Conservation (phyloP, 495 filamentous ascomycete genomes). For the Aspergillus kassunensis region DNA sequence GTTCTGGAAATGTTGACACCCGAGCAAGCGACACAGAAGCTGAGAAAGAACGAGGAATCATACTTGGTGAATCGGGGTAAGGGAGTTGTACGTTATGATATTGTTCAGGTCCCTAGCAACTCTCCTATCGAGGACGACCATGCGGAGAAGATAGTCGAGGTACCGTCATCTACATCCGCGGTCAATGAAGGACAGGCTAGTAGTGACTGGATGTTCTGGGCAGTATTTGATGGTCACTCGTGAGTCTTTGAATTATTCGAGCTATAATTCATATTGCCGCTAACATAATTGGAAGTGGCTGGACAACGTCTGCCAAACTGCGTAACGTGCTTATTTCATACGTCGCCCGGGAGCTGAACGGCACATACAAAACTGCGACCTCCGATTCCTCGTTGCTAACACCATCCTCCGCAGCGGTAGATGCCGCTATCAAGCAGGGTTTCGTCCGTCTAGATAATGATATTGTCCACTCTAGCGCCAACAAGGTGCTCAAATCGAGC, state of each 20-base stretch:
- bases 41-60: constrained; percentile 84
- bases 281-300: constrained; percentile 59
- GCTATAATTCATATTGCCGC: background rate
- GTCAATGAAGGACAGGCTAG: constrained; percentile 48
- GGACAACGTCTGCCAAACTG: constrained; percentile 96
- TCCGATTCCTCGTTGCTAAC: constrained; percentile 53
- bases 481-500: constrained; percentile 81
- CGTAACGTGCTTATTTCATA: constrained; percentile 86
- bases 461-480: constrained; percentile 84
- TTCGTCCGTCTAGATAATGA: constrained; percentile 88
- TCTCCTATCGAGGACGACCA: constrained; percentile 99
- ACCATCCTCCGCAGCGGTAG: constrained; percentile 73
- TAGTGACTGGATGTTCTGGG: constrained; percentile 99
- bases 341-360: constrained; percentile 91
- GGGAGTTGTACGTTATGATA: constrained; percentile 91
- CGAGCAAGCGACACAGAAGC: constrained; percentile 85
- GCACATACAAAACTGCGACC: constrained; percentile 76
- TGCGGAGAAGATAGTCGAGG: constrained; percentile 92
- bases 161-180: constrained; percentile 56
- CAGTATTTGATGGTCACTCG: constrained; percentile 96
- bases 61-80: constrained; percentile 85
- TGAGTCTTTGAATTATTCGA: constrained; percentile 35
- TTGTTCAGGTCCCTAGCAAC: constrained; percentile 93
- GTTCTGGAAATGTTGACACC: constrained; percentile 94
- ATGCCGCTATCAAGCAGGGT: constrained; percentile 86